phyloP scores from a whole-genome alignment of 176 grass and related monocot species.

The Poa pratensis region DNA sequence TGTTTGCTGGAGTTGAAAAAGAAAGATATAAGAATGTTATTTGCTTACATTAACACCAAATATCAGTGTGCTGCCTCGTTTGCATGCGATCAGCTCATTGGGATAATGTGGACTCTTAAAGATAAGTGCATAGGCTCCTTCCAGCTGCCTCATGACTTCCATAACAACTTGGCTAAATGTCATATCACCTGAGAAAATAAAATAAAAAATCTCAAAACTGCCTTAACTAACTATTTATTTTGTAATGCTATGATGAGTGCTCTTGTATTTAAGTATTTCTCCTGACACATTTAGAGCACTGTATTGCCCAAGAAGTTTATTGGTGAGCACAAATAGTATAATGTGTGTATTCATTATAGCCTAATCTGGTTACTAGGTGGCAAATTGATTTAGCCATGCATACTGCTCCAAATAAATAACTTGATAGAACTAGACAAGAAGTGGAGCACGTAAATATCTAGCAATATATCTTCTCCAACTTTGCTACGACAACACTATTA shows the following conservation, averaged over 20 bases:
- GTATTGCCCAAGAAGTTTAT: slow-evolving; percentile 11
- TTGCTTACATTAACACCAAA: slow-evolving; percentile 86
- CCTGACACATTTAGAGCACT: not conserved
- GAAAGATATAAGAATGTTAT: not conserved
- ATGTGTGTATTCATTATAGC: not conserved
- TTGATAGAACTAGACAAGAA: not conserved
- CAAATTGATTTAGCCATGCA: not conserved
- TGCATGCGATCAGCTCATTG: slow-evolving; percentile 90
- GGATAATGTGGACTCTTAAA: slow-evolving; percentile 97
- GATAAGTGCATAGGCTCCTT: slow-evolving; percentile 95
- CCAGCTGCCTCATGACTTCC: slow-evolving; percentile 95
- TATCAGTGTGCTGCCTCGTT: slow-evolving; percentile 79
- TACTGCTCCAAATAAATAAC: not conserved
- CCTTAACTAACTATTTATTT: slow-evolving; percentile 4
- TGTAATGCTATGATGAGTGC: not conserved
- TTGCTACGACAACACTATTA: not conserved
- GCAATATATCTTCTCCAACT: not conserved
- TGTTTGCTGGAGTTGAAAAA: slow-evolving; percentile 27
- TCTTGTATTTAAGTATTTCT: not conserved
- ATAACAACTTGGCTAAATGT: slow-evolving; percentile 93
- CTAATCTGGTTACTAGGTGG: not conserved
- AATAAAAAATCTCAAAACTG: not conserved
- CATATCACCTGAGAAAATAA: slow-evolving; percentile 58
- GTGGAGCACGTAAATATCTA: slow-evolving; percentile 9
- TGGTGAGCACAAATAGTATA: slow-evolving; percentile 8